Base-by-base conservation (phyloP, 805 yeast species). In the Spathaspora arborariae region DNA sequence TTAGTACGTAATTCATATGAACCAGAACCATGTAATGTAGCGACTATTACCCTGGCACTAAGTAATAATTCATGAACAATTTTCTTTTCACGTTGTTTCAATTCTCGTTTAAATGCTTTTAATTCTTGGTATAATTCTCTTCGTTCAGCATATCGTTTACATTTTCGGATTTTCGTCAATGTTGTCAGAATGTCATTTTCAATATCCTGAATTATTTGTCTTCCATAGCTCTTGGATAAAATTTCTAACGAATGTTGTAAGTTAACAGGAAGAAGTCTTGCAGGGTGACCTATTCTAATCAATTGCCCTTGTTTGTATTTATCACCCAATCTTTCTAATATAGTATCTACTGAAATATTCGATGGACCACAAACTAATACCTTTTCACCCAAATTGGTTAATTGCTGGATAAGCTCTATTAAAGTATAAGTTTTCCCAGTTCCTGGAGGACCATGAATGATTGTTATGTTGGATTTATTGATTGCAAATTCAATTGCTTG, bases 331-430 rank as follows among this genome's bases (percentile, higher is more conserved):
- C 97, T 70, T 62, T 92, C 97, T 41, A 91, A 64, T 13, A 92
- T 85, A 0, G 96, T 92, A 62, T 92, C 98, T 1, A 91, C 96
- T 1, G 97, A 81, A 13, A 90, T 83, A 60, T 92, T 92, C 0
- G 97, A 90, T 0, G 98, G 96, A 0, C 97, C 97, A 67, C 97
- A 91, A 0, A 92, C 91, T 22, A 92, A 68, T 0, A 92, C 82
- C 39, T 90, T 64, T 44, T 73, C 75, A 13, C 60, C 55, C 5
- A 57, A 57, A 11, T 64, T 65, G 1, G 81, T 73, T 43, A 89
- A 68, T 58, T 91, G 97, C 44, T 85, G 78, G 33, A 90, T 82
- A 6, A 88, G 67, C 57, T 92, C 97, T 8, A 91, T 81, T 5
- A 92, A 56, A 0, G 97, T 91, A 51, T 84, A 84, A 0, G 98